These are phyloP conservation scores for Xerocomellus chrysenteron DNA, from an alignment of 768 basidiomycete genomes.

Conservation along the genomic window DNA sequence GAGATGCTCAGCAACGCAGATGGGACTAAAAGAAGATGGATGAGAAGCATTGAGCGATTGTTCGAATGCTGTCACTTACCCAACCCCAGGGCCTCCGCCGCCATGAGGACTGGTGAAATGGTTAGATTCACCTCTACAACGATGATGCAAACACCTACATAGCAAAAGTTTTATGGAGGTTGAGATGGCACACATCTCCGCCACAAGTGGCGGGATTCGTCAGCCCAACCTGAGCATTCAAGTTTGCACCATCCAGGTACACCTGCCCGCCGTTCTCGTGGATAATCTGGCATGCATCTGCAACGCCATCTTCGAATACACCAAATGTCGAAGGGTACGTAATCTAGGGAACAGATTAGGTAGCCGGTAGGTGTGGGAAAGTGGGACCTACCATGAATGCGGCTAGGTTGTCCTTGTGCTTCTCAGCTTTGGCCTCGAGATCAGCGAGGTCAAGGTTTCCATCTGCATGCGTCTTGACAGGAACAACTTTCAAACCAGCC, in stretches of 20 bases:
- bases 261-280: constrained; percentile 97
- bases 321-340: constrained; percentile 98
- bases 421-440: constrained; percentile 81
- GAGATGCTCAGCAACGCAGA: constrained; percentile 92
- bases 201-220: constrained; percentile 95
- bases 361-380: constrained; percentile 8
- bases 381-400: constrained; percentile 80
- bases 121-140: not conserved
- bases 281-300: constrained; percentile 87
- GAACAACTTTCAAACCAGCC: constrained; percentile 94
- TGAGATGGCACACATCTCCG: constrained; percentile 97
- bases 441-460: constrained; percentile 90
- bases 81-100: constrained; percentile 95
- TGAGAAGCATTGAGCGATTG: not conserved
- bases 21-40: constrained; percentile 53
- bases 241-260: constrained; percentile 92
- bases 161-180: constrained; percentile 97
- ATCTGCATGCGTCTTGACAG: constrained; percentile 86
- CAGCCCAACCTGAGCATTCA: constrained; percentile 91
- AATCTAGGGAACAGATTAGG: constrained; percentile 50
- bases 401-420: constrained; percentile 88
- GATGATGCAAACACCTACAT: constrained; percentile 53
- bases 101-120: constrained; percentile 75
- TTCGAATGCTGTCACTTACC: constrained; percentile 44
- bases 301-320: constrained; percentile 92